Base-by-base conservation (phyloP, 352 stramenopile species). In the Pythium coloratum region DNA sequence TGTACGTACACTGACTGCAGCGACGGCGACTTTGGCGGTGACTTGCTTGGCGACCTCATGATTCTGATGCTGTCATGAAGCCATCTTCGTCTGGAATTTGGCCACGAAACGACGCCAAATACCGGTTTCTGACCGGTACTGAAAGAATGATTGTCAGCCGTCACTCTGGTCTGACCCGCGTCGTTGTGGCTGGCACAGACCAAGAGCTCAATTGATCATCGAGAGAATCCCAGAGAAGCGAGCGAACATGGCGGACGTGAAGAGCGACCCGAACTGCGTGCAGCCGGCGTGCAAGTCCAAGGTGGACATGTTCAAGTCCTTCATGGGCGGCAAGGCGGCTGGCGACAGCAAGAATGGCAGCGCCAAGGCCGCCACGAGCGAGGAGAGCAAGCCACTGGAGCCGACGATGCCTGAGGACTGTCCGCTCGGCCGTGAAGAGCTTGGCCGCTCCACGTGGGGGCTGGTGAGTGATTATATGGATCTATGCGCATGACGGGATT, bases 361-460 rank as follows among this genome's bases (percentile, higher is more conserved):
- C n/a, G n/a, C 44, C 6, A 30, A 55, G 32, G 36, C 49, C 1
- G 24, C 60, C 58, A 28, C 59, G 46, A 53, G 57, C 24, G 67
- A 71, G 20, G 69, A 71, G 53, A 9, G 54, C 36, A 47, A 59
- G 60, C 6, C 49, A 14, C 18, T 13, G 7, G 49, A 64, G 26
- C 61, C 63, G 24, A 44, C 54, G 40, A 42, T 66, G 24, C 69
- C 72, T 16, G 58, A 77, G 0, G 88, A 97, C 38, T 98, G 92
- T 46, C 92, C 92, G 13, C 63, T 97, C 13, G 78, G 86, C 50
- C 82, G 90, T n/a, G 76, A 94, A 67, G 88, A 97, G 61, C 76
- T 98, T 18, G 92, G 92, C 42, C 81, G 83, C 42, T 76, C 82
- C 4, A 97, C 90, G 7, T 98, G 92, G 92, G 83, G 81, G 66